Evolutionary conservation across 352 stramenopile genomes (phyloP), one percentile per base, ranked within the genome.

Genomic region (Pythium aquatile): DNA sequence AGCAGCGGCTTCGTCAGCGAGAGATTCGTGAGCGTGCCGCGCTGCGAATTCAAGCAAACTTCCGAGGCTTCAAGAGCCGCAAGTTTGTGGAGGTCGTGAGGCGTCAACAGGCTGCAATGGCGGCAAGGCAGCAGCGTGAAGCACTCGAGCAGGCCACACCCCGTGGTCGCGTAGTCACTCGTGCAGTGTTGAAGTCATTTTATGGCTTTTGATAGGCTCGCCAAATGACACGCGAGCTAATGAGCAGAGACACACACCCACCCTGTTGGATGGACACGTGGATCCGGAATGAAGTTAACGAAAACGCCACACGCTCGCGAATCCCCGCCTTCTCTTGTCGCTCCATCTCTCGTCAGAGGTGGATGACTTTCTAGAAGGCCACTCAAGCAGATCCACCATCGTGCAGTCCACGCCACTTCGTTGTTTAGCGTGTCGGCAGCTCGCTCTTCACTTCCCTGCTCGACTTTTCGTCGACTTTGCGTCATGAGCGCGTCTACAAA

Each of bases 161-260:
- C n/a, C 47, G 40, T 14, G 71, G 69, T 10, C 74, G 62, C 33
- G 65, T 62, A 33, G 54, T 81, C 1, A 20, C 60, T 0, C 70
- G 79, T 30, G 66, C 76, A 9, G 72, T 72, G 5, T 35, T 82
- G 14, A 72, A 72, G 10, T 74, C 63, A 24, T 76, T 71, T 29
- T 81, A 86, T 47, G 77, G 79, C 0, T 88, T 88, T 52, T 86
- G 73, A 63, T n/a, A 17, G 32, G 32, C 32, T 37, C 32, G 32
- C 10, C 10, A 8, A 44, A 44, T 11, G 9, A 47, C 13, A 47
- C 24, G 6, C 39, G 3, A 47, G 39, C 13, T 7, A 3, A 42
- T 42, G 11, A 11, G 35, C 6, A 37, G 6, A 10, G 32, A 37
- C 6, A 37, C 10, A 24, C 20, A 24, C 20, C 20, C 20, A 24